A percentile compares a stretch with the other conserved stretches of the same genome.
These are phyloP conservation scores for Chlamydomonas sphaeroides DNA, from an alignment of 139 green algal genomes.

Conservation along the genomic window DNA sequence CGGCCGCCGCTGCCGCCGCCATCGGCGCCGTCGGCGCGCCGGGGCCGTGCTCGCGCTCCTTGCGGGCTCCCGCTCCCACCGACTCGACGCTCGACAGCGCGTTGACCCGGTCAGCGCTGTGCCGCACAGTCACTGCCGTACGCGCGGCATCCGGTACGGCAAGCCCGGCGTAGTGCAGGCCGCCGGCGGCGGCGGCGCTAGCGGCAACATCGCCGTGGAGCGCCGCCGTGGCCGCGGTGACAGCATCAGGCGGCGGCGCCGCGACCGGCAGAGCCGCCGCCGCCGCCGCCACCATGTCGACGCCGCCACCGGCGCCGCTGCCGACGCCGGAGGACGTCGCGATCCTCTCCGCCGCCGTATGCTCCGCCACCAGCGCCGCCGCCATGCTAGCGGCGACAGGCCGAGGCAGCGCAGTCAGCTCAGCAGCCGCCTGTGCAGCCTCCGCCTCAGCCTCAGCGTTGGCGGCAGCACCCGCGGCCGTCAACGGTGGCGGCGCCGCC, in stretches of 20 bases:
- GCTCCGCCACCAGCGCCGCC: slow-evolving; percentile 5
- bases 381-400: neutral
- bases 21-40: too few species aligned
- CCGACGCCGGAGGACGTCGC: neutral
- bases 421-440: neutral
- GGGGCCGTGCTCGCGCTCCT: too few species aligned
- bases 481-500: neutral
- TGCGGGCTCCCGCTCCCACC: too few species aligned
- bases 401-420: slow-evolving; percentile 8
- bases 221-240: neutral
- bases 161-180: slow-evolving; percentile 27
- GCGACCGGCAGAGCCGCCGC: neutral
- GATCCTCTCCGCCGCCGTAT: neutral
- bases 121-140: slow-evolving; percentile 12
- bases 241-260: neutral
- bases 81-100: too few species aligned
- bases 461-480: neutral
- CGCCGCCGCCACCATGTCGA: neutral
- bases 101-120: slow-evolving; percentile 11
- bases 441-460: neutral
- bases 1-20: neutral
- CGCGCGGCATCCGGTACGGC: slow-evolving; percentile 4
- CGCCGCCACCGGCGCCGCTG: neutral
- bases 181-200: slow-evolving; percentile 32
- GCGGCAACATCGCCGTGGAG: slow-evolving; percentile 13